Conservation (phyloP, 78 protist genomes). For the Dictyostelium purpureum region DNA sequence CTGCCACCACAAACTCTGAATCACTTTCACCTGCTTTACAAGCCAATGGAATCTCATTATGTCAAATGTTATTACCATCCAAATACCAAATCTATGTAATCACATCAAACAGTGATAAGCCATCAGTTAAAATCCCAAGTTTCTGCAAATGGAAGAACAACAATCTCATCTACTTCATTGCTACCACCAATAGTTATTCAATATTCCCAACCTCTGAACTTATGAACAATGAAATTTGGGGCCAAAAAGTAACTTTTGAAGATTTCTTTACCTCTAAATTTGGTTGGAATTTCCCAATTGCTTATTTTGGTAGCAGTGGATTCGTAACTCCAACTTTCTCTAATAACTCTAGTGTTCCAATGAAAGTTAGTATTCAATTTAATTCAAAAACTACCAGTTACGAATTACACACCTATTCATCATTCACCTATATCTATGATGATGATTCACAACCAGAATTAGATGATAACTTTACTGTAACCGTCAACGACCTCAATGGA, state of each 20-base stretch:
- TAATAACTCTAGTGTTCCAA: background rate
- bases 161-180: background rate
- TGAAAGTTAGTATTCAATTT: background rate
- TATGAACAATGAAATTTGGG: background rate
- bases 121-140: background rate
- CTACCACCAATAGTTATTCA: background rate
- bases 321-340: background rate
- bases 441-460: too few species aligned
- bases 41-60: background rate
- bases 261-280: background rate
- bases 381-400: too few species aligned
- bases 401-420: too few species aligned
- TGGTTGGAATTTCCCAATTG: constrained; percentile 29
- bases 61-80: constrained; percentile 6
- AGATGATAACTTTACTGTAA: too few species aligned
- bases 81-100: background rate
- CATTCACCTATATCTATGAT: too few species aligned
- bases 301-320: background rate
- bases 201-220: background rate
- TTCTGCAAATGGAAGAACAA: background rate
- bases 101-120: background rate
- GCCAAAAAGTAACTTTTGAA: background rate
- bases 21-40: too few species aligned
- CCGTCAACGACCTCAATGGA: too few species aligned
- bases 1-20: too few species aligned